These are phyloP conservation scores for Isoetes engelmannii DNA, from an alignment of 83 land plant species.

Conservation along the genomic window DNA sequence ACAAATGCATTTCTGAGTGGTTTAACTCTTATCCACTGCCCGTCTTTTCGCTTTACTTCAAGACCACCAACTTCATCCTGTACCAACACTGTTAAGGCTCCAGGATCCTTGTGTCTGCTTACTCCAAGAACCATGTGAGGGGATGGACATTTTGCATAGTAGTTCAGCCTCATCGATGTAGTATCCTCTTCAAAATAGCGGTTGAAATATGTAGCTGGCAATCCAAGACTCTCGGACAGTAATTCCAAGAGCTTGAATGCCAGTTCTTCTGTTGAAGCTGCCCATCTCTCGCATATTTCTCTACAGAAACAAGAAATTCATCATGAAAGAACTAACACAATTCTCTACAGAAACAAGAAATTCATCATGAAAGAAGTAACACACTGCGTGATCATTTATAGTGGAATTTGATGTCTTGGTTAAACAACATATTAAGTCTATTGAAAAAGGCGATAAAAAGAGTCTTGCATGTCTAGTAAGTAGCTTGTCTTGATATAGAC, in stretches of 20 bases:
- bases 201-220: constrained; percentile 34
- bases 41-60: constrained; percentile 64
- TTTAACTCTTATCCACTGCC: constrained; percentile 59
- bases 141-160: constrained; percentile 61
- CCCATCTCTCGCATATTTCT: constrained; percentile 48
- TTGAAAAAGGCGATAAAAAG: too few species aligned
- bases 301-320: constrained; percentile 20
- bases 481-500: too few species aligned
- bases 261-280: constrained; percentile 34
- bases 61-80: constrained; percentile 86
- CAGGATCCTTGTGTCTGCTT: constrained; percentile 72
- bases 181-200: constrained; percentile 40
- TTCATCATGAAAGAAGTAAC: too few species aligned
- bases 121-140: constrained; percentile 77
- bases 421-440: too few species aligned
- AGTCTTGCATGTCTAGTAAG: too few species aligned
- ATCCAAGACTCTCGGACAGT: constrained; percentile 51
- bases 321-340: too few species aligned
- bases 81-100: constrained; percentile 54
- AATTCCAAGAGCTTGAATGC: constrained; percentile 56
- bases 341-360: constrained; percentile 30
- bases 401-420: too few species aligned
- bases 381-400: too few species aligned
- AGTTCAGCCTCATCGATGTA: constrained; percentile 52
- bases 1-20: constrained; percentile 57